phyloP scores from a whole-genome alignment of 805 yeast genomes.

The Saturnispora kantuleensis region DNA sequence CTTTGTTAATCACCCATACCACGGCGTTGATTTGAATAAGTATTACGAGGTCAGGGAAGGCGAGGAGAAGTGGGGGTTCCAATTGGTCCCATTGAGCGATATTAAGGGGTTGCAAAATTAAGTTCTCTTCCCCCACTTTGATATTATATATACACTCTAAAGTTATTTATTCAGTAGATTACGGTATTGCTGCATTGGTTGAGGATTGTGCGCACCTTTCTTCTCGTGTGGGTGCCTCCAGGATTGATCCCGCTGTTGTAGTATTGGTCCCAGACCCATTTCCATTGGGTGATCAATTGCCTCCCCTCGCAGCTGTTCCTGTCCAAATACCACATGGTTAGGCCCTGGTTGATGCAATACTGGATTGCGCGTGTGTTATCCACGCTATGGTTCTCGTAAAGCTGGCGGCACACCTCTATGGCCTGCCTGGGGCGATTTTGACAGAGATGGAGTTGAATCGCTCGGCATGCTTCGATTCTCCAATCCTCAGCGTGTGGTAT shows the following conservation, averaged over 20 bases:
- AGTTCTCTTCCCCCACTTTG: neutral
- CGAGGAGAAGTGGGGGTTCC: constrained; percentile 47
- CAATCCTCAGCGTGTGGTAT: neutral
- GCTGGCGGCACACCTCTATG: neutral
- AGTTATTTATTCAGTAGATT: neutral
- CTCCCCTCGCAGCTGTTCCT: neutral
- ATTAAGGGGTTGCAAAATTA: constrained; percentile 27
- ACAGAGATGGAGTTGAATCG: neutral
- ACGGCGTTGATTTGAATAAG: constrained; percentile 60
- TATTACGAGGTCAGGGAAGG: constrained; percentile 50
- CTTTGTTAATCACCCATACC: constrained; percentile 70
- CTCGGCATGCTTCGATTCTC: neutral
- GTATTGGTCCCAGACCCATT: constrained; percentile 8
- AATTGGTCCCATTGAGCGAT: constrained; percentile 41
- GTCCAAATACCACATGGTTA: constrained; percentile 1
- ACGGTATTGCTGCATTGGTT: neutral
- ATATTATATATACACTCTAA: neutral
- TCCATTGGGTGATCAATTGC: constrained; percentile 7
- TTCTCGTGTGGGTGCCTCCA: constrained; percentile 2
- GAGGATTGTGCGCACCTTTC: neutral
- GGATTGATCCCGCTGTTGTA: constrained; percentile 1
- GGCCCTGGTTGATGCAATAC: constrained; percentile 1
- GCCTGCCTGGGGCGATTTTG: neutral
- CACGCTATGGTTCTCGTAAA: neutral
- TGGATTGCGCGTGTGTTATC: neutral